These are phyloP conservation scores for Suillus fuscotomentosus DNA, from an alignment of 768 basidiomycete genomes.

Conservation along the genomic window DNA sequence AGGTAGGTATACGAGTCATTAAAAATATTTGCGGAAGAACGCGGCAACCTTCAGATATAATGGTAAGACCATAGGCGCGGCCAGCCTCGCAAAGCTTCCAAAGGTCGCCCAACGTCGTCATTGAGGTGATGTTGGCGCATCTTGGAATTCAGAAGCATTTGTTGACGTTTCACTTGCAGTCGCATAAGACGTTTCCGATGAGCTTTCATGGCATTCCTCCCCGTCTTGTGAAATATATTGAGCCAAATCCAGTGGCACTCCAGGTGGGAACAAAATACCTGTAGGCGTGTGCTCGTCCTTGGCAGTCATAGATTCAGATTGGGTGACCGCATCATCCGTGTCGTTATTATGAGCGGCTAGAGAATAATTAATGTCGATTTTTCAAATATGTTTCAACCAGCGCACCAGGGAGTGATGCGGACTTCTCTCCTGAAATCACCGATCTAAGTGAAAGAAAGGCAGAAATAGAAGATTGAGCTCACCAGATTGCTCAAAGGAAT, in stretches of 20 bases:
- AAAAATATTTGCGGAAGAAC: constrained; percentile 41
- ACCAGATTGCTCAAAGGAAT: constrained; percentile 3
- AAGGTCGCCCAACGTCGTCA: constrained; percentile 54
- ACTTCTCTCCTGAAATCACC: background rate
- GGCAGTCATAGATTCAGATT: background rate
- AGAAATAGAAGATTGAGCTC: background rate
- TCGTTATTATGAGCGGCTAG: background rate
- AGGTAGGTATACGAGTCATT: constrained; percentile 1
- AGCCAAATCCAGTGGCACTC: background rate
- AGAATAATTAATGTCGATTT: constrained; percentile 1
- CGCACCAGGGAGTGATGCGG: constrained; percentile 1
- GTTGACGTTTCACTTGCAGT: constrained; percentile 9
- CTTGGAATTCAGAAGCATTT: constrained; percentile 10
- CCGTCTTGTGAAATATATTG: constrained; percentile 10
- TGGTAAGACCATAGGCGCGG: constrained; percentile 39
- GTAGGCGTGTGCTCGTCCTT: background rate
- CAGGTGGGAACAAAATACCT: background rate
- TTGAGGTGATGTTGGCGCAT: constrained; percentile 24
- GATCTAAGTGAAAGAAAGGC: background rate
- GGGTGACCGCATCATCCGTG: background rate
- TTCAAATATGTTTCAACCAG: background rate
- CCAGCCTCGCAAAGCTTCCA: constrained; percentile 41
- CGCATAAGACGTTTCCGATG: constrained; percentile 3
- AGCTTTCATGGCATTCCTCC: constrained; percentile 7
- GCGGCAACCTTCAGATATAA: constrained; percentile 49